These are phyloP conservation scores for Coemansia sp. DNA, from an alignment of 192 early-diverging fungal genomes.

Conservation along the genomic window DNA sequence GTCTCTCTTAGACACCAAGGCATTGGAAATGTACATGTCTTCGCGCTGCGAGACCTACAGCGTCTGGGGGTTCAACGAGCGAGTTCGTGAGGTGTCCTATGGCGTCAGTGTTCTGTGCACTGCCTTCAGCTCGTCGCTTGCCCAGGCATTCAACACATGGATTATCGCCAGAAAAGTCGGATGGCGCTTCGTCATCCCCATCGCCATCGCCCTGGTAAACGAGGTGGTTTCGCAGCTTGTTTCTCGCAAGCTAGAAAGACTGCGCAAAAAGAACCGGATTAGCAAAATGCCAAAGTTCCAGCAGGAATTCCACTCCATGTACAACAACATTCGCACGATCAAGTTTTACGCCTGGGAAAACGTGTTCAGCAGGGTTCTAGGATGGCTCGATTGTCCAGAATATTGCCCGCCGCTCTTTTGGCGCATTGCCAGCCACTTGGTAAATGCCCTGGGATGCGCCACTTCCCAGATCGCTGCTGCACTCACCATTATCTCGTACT, in stretches of 20 bases:
- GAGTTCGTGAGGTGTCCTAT: background rate
- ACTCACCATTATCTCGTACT: slow-evolving; percentile 58
- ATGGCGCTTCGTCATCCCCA: slow-evolving; percentile 29
- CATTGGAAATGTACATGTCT: background rate
- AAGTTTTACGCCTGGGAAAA: slow-evolving; percentile 66
- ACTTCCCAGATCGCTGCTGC: slow-evolving; percentile 56
- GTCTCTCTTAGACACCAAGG: slow-evolving; percentile 7
- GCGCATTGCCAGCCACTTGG: slow-evolving; percentile 9
- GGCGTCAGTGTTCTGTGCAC: background rate
- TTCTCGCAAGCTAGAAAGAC: background rate
- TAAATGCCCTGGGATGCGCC: slow-evolving; percentile 30
- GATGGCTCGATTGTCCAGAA: slow-evolving; percentile 5
- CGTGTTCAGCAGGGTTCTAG: slow-evolving; percentile 11
- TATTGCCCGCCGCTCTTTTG: slow-evolving; percentile 27
- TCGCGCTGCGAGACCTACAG: background rate
- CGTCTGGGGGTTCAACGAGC: background rate
- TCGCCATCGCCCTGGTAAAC: slow-evolving; percentile 12
- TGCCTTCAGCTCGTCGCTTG: background rate
- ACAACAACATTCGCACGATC: slow-evolving; percentile 60
- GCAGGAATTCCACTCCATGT: slow-evolving; percentile 1
- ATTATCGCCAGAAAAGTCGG: slow-evolving; percentile 25
- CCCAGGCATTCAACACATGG: slow-evolving; percentile 19
- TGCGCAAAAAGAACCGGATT: background rate
- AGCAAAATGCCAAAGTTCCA: slow-evolving; percentile 7
- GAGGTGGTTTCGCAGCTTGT: slow-evolving; percentile 8